Evolutionary conservation across 805 yeast species (phyloP).

Genomic region (Saturnispora dispora): DNA sequence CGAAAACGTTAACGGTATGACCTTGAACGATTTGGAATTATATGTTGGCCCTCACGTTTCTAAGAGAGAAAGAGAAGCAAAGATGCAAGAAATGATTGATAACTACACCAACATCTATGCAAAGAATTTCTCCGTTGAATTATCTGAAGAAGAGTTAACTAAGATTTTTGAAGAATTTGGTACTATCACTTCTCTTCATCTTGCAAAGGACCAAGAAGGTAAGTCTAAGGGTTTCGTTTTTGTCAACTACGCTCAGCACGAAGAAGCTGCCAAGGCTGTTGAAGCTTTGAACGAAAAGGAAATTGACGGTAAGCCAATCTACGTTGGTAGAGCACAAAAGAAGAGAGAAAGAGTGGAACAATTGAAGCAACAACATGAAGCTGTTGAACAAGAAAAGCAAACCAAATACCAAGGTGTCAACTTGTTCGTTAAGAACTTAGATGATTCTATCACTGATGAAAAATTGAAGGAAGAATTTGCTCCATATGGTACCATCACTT

Average conservation of each 20-base stretch:
- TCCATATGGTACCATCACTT: conserved; percentile 89
- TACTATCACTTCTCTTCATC: conserved; percentile 69
- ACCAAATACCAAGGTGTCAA: conserved; percentile 96
- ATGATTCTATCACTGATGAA: conserved; percentile 87
- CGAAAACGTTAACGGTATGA: conserved; percentile 97
- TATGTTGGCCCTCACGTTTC: conserved; percentile 91
- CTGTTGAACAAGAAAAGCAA: conserved; percentile 81
- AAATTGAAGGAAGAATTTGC: conserved; percentile 84
- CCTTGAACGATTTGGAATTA: conserved; percentile 90
- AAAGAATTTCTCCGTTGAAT: conserved; percentile 75
- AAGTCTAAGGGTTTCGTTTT: conserved; percentile 95
- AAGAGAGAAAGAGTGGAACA: conserved; percentile 95
- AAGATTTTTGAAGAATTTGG: conserved; percentile 70
- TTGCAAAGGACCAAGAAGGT: conserved; percentile 75
- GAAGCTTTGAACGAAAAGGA: conserved; percentile 86
- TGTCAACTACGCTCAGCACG: conserved; percentile 83
- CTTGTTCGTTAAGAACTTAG: conserved; percentile 93
- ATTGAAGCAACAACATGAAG: conserved; percentile 90
- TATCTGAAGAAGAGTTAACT: conserved; percentile 60
- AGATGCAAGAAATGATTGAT: conserved; percentile 81
- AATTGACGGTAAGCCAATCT: conserved; percentile 73
- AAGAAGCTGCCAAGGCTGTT: conserved; percentile 82
- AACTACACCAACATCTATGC: conserved; percentile 94
- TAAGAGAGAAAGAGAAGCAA: conserved; percentile 89
- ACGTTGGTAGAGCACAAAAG: conserved; percentile 99